Evolutionary conservation across 345 rosid species (phyloP).

Genomic region (Lenwebbia sp.): DNA sequence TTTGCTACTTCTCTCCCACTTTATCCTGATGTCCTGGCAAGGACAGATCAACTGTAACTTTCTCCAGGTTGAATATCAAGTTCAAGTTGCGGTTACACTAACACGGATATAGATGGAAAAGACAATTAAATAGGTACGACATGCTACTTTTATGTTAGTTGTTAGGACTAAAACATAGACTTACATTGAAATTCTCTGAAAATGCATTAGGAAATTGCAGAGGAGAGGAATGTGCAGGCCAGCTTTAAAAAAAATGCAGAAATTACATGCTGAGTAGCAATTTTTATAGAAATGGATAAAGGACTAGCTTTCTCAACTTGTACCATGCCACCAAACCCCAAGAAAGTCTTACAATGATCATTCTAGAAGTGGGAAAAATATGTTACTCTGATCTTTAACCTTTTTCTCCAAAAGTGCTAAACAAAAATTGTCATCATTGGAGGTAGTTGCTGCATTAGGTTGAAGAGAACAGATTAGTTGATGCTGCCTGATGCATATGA

Average conservation of each 20-base stretch:
- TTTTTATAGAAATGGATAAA: not conserved
- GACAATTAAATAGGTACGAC: not conserved
- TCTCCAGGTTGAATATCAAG: not conserved
- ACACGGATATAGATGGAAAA: not conserved
- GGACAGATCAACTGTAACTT: not conserved
- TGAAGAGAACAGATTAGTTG: conserved; percentile 24
- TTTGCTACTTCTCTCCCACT: not conserved
- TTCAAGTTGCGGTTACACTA: not conserved
- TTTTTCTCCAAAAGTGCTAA: not conserved
- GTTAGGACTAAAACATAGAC: not conserved
- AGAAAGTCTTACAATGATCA: not conserved
- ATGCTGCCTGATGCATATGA: not conserved
- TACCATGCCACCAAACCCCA: not conserved
- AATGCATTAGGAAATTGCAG: not conserved
- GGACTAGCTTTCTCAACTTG: not conserved
- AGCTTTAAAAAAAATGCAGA: not conserved
- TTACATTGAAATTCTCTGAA: not conserved
- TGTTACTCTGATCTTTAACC: not conserved
- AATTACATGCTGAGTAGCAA: not conserved
- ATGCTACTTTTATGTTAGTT: not conserved
- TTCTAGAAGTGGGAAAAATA: not conserved
- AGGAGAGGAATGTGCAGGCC: not conserved
- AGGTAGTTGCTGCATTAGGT: conserved; percentile 28
- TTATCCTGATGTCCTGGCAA: not conserved
- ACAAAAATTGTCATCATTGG: not conserved